phyloP scores from a whole-genome alignment of 2,329 filamentous ascomycete species.

The Penicillium sp. region DNA sequence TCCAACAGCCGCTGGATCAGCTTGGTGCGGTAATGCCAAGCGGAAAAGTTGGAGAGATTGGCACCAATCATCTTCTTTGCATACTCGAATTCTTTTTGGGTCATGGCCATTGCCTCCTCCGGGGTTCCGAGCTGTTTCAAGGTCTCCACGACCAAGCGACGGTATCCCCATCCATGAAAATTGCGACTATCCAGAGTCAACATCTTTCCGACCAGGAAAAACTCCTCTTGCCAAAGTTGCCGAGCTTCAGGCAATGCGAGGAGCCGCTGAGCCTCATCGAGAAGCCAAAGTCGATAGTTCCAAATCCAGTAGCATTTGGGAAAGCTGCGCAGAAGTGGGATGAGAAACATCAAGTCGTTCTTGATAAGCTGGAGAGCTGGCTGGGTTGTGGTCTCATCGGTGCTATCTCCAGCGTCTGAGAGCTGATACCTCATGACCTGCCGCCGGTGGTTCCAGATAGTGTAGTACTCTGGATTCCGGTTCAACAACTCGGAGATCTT shows the following conservation, averaged over 20 bases:
- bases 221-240: conserved; percentile 78
- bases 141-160: conserved; percentile 72
- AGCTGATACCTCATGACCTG: conserved; percentile 66
- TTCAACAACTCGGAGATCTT: conserved; percentile 46
- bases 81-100: conserved; percentile 80
- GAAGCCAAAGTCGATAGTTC: conserved; percentile 88
- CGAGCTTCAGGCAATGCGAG: conserved; percentile 59
- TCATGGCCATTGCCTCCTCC: conserved; percentile 57
- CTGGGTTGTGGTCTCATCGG: conserved; percentile 40
- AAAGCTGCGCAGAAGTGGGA: conserved; percentile 78
- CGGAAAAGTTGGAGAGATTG: conserved; percentile 95
- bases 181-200: conserved; percentile 81
- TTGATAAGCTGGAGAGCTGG: conserved; percentile 59
- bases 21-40: conserved; percentile 89
- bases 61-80: conserved; percentile 81
- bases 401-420: conserved; percentile 23
- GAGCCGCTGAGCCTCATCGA: conserved; percentile 68
- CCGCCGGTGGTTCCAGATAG: conserved; percentile 60
- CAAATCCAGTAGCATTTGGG: conserved; percentile 99
- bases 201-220: conserved; percentile 84
- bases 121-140: conserved; percentile 61
- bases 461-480: conserved; percentile 51
- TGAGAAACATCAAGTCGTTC: conserved; percentile 75
- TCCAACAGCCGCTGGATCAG: conserved; percentile 74
- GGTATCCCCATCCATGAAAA: conserved; percentile 95